Percentiles rank a stretch among this genome's conserved stretches.
These are phyloP conservation scores for Vigna unguiculata DNA, from an alignment of 306 rosid genomes.

Conservation along the genomic window DNA sequence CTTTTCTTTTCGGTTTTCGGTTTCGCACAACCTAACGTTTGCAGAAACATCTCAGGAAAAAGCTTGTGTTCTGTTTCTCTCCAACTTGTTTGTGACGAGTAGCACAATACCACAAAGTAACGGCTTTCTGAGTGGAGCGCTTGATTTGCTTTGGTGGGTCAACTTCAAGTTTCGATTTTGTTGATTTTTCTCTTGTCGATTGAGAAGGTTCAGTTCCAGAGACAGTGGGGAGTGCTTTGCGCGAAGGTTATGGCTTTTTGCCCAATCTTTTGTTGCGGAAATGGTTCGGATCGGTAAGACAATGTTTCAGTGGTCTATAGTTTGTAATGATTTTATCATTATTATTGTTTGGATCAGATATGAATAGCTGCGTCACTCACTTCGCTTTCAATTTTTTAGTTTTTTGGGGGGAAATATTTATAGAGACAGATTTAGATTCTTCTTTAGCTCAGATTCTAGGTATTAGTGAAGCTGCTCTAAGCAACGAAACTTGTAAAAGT, in stretches of 20 bases:
- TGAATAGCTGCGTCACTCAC: constrained; percentile 17
- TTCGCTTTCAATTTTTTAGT: neutral
- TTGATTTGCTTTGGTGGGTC: constrained; percentile 54
- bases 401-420: constrained; percentile 23
- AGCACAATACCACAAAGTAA: constrained; percentile 34
- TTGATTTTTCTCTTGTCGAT: constrained; percentile 35
- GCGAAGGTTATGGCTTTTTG: constrained; percentile 63
- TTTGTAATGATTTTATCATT: constrained; percentile 10
- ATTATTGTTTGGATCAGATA: constrained; percentile 22
- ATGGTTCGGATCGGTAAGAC: constrained; percentile 75
- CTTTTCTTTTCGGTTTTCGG: neutral
- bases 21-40: constrained; percentile 48
- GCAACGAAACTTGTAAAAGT: constrained; percentile 7
- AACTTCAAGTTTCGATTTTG: constrained; percentile 48
- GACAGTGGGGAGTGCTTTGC: constrained; percentile 41
- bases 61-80: constrained; percentile 44
- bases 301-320: constrained; percentile 7
- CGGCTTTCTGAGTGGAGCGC: constrained; percentile 29
- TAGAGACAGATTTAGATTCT: constrained; percentile 46
- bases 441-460: constrained; percentile 45
- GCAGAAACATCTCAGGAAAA: constrained; percentile 7
- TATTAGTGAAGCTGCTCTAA: constrained; percentile 19
- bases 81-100: constrained; percentile 37
- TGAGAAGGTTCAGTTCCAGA: constrained; percentile 25
- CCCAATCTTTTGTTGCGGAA: constrained; percentile 73